Evolutionary conservation across 2,329 filamentous ascomycete genomes (phyloP), one percentile per base, ranked within the genome.

Genomic region (Nectriaceae sp.): DNA sequence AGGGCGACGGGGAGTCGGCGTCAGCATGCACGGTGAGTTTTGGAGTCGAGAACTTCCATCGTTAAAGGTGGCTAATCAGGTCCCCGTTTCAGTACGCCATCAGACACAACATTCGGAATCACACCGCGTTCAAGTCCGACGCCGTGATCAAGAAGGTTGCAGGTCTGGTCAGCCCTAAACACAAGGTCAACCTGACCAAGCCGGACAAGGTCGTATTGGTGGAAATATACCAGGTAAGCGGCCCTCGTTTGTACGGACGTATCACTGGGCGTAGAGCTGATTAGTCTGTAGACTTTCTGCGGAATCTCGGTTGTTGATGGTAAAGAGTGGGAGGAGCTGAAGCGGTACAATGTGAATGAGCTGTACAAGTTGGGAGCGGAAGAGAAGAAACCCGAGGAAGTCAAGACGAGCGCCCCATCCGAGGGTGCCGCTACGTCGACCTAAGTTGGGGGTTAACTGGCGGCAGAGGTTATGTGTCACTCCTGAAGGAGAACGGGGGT

Each of bases 181-280:
- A 94, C 70, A 87, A 85, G 61, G 90, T 94, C 49, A 84, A 92
- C 60, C 78, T 95, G n/a, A 81, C 77, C 40, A 79, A 77, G n/a
- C 88, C 89, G 26, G 88, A 93, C 70, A 83, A 89, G 64, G 82
- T 92, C 24, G 86, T 94, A 57, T 71, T 93, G 52, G 83, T 94
- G 47, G 89, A 94, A 61, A 79, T 94, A 47, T 93, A 88, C 67
- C 84, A 90, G 80, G 89, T 89, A 77, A 55, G 68, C 40, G 49
- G 44, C 47, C 46, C 44, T 57, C 50, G 47, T 48, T 45, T 53
- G 43, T 52, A 26, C 57, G 41, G 47, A 46, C 57, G 52, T 57
- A 52, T 61, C 43, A 36, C 41, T 8, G 22, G 42, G 36, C 41
- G 53, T 41, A 42, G 39, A 46, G 44, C 60, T 62, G 47, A 62